Base-by-base conservation (phyloP, 1,139 yeast species). In the Magnusiomyces tetraspermus region DNA sequence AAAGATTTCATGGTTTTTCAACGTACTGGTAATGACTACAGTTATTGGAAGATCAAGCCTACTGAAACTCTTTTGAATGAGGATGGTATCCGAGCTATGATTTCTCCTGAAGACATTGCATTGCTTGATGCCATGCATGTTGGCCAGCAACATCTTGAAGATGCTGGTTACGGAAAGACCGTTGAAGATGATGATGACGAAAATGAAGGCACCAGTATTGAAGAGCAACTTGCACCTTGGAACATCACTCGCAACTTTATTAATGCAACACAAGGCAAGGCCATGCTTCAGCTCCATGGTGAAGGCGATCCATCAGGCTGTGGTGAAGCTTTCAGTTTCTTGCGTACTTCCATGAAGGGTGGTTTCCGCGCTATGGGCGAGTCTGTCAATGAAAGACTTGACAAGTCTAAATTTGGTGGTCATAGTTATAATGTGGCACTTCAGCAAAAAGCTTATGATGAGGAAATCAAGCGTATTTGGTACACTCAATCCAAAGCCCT, bases 1-100 rank as follows among this genome's bases (percentile, higher is more conserved):
- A 94, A 94, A 67, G 99, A 94, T 69, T 94, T 94, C 61, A 94
- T 94, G 99, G 97, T 90, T 64, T 94, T 87, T 63, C 97, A 90
- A 70, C 76, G 97, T 61, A 82, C 85, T 45, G 98, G 98, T 15
- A 90, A 85, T 30, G 97, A 92, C 65, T 96, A 89, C 64, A 96
- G 97, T 2, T 86, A 74, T 64, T 94, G 99, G 99, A 92, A 89
- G 63, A 77, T 94, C 54, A 88, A 88, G 61, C 78, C 81, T 23
- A 77, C 79, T 21, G 89, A 83, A 53, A 76, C 79, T 2, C 74
- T 90, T 15, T 94, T 96, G 0, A 77, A 75, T 46, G 94, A 85
- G 64, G 95, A 85, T 49, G 84, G 81, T 50, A 82, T 87, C 4
- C 76, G 95, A 57, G 73, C 83, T n/a, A 82, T 94, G 85, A 84